phyloP scores from a whole-genome alignment of 2,329 filamentous ascomycete genomes.

The Claviceps paspali region DNA sequence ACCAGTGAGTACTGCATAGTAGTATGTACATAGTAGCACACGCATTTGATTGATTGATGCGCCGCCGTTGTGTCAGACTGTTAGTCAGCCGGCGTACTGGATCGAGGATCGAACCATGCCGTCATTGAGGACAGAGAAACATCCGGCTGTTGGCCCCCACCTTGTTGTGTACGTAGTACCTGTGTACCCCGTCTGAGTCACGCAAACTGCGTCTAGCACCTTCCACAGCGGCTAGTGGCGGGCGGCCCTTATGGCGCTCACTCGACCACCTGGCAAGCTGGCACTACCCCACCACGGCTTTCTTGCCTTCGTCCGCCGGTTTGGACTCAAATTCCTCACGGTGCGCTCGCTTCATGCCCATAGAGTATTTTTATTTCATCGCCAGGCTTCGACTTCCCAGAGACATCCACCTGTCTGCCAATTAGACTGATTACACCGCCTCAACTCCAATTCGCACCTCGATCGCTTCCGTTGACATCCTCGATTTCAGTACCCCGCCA shows the following conservation, averaged over 20 bases:
- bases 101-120: background rate
- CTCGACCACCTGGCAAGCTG: too few relatives aligned
- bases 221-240: constrained; percentile 4
- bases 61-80: too few relatives aligned
- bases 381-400: too few relatives aligned
- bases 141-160: background rate
- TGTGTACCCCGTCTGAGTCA: background rate
- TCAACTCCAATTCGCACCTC: background rate
- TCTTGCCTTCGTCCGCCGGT: constrained; percentile 17
- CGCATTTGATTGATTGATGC: too few relatives aligned
- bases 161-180: too few relatives aligned
- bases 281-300: constrained; percentile 11
- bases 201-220: constrained; percentile 7
- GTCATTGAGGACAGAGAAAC: background rate
- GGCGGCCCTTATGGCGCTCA: background rate
- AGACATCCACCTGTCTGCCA: too few relatives aligned
- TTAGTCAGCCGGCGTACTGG: background rate
- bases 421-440: background rate
- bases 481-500: constrained; percentile 2
- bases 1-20: too few relatives aligned
- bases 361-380: too few relatives aligned
- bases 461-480: background rate
- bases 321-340: constrained; percentile 23
- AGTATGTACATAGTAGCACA: too few relatives aligned
- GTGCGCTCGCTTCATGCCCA: too few relatives aligned